Percentiles rank a stretch among this genome's conserved stretches.
These are phyloP conservation scores for Fusarium hostae DNA, from an alignment of 2,329 filamentous ascomycete genomes.

Conservation along the genomic window DNA sequence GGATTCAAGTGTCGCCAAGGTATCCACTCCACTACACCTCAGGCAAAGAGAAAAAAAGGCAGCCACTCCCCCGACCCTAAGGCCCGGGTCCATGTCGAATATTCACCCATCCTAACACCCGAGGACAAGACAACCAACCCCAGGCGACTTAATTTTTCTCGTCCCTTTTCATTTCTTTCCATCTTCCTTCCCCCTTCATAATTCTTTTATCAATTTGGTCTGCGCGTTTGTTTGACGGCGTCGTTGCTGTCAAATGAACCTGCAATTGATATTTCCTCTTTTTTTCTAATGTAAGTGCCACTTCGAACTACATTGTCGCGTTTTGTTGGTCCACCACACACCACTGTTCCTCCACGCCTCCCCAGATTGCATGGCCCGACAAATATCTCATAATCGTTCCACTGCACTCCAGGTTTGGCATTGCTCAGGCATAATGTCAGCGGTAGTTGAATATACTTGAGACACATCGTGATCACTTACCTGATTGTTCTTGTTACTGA, in stretches of 20 bases:
- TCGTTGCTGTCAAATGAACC: conserved; percentile 96
- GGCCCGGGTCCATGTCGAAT: conserved; percentile 37
- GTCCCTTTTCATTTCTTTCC: conserved; percentile 31
- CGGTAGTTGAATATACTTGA: conserved; percentile 9
- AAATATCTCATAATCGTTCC: conserved; percentile 45
- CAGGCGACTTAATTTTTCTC: conserved; percentile 42
- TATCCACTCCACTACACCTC: conserved; percentile 38
- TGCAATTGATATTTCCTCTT: conserved; percentile 75
- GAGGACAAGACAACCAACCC: conserved; percentile 39
- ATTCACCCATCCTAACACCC: conserved; percentile 31
- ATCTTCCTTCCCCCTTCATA: conserved; percentile 26
- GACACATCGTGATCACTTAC: not conserved
- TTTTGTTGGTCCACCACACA: conserved; percentile 38
- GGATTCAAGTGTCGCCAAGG: conserved; percentile 3
- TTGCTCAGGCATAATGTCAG: conserved; percentile 38
- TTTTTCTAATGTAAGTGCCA: conserved; percentile 70
- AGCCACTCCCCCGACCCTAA: conserved; percentile 43
- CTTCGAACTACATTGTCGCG: not conserved
- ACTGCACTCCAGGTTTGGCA: conserved; percentile 31
- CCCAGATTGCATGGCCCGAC: conserved; percentile 44
- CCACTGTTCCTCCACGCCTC: conserved; percentile 34
- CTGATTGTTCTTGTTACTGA: conserved; percentile 40
- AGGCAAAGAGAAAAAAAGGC: conserved; percentile 48
- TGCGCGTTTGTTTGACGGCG: conserved; percentile 95
- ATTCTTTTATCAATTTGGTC: conserved; percentile 46